Evolutionary conservation across 768 basidiomycete genomes (phyloP).

Genomic region (Solioccasus polychromus): DNA sequence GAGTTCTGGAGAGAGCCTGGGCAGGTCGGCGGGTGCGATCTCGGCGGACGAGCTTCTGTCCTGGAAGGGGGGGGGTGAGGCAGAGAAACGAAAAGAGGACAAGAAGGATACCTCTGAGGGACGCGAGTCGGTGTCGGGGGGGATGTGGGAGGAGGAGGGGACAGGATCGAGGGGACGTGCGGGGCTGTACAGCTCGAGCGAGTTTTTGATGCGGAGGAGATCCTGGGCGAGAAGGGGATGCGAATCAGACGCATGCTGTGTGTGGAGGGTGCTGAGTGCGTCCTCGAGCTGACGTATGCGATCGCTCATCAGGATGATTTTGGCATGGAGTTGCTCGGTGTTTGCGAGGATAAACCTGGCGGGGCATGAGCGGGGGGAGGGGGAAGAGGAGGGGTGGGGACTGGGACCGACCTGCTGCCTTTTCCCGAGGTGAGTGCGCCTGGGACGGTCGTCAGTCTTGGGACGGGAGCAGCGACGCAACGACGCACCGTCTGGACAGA

Average conservation of each 20-base stretch:
- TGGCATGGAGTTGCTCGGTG: constrained; percentile 63
- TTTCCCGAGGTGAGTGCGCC: constrained; percentile 61
- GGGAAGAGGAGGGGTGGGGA: background rate
- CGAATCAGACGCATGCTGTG: constrained; percentile 35
- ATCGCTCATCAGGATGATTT: constrained; percentile 57
- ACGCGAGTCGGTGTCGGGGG: constrained; percentile 13
- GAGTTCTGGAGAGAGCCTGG: constrained; percentile 30
- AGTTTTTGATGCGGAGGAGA: constrained; percentile 60
- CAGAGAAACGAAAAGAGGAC: background rate
- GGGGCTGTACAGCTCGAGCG: constrained; percentile 55
- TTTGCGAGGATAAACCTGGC: constrained; percentile 64
- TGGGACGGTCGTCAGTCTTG: constrained; percentile 18
- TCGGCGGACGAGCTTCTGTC: constrained; percentile 27
- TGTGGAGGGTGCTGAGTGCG: constrained; percentile 46
- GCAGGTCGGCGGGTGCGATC: constrained; percentile 14
- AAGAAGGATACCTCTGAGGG: constrained; percentile 23
- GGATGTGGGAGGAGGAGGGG: constrained; percentile 16
- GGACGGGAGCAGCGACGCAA: background rate
- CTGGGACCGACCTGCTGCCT: constrained; percentile 55
- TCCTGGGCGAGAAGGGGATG: constrained; percentile 62
- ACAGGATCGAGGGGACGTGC: constrained; percentile 5
- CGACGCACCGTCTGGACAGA: constrained; percentile 54
- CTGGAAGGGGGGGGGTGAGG: constrained; percentile 10
- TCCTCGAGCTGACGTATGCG: constrained; percentile 66
- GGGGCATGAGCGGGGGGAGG: constrained; percentile 11